phyloP scores from a whole-genome alignment of 805 yeast species.

The Saccharomyces jurei region DNA sequence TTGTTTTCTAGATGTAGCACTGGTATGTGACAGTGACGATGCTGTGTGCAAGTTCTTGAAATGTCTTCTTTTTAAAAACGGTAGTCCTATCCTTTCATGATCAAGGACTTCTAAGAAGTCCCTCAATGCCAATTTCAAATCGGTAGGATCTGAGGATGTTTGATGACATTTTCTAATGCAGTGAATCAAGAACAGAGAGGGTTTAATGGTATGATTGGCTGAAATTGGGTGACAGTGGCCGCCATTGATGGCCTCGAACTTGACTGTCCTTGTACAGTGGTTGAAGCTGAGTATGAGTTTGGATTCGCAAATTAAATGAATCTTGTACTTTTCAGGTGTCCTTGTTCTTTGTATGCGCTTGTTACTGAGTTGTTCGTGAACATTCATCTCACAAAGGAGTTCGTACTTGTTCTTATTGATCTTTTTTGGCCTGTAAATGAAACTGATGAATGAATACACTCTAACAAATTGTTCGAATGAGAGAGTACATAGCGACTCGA shows the following conservation, averaged over 20 bases:
- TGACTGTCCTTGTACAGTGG: neutral
- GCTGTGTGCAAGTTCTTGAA: neutral
- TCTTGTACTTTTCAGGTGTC: neutral
- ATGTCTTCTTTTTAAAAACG: neutral
- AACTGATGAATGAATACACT: neutral
- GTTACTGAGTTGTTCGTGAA: neutral
- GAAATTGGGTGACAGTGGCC: neutral
- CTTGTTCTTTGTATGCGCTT: neutral
- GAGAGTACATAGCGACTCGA: neutral
- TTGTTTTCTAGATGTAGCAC: neutral
- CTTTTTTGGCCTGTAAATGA: neutral
- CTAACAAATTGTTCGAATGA: neutral
- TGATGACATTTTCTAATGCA: neutral
- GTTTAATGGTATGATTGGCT: neutral
- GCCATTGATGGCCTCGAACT: neutral
- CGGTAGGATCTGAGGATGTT: neutral
- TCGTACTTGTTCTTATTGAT: neutral
- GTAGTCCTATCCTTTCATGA: neutral
- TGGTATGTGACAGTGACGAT: neutral
- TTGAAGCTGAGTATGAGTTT: neutral
- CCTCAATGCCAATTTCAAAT: neutral
- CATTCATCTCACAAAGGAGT: neutral
- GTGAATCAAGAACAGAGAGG: neutral
- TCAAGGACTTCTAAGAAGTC: neutral
- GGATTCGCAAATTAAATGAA: neutral